phyloP scores from a whole-genome alignment of 2,329 filamentous ascomycete species.

The Lasiodiplodia hormozganensis region DNA sequence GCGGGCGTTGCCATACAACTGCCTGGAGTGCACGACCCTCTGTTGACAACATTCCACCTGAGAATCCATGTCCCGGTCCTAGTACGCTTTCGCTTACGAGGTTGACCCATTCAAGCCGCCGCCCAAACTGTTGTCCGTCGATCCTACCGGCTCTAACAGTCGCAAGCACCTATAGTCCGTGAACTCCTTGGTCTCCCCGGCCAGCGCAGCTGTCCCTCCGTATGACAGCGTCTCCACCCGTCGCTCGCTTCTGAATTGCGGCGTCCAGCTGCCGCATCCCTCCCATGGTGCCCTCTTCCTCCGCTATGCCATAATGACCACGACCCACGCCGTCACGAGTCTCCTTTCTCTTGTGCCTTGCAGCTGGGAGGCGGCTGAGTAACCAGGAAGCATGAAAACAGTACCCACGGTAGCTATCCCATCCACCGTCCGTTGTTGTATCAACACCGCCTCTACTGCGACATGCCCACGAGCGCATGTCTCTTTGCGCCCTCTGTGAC shows the following conservation, averaged over 20 bases:
- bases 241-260: constrained; percentile 31
- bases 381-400: constrained; percentile 54
- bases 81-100: constrained; percentile 26
- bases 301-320: constrained; percentile 50
- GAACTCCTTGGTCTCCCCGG: constrained; percentile 36
- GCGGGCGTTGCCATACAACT: constrained; percentile 17
- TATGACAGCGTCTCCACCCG: constrained; percentile 35
- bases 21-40: constrained; percentile 2
- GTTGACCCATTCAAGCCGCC: constrained; percentile 22
- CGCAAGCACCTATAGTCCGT: constrained; percentile 30
- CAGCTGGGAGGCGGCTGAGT: constrained; percentile 42
- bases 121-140: constrained; percentile 26
- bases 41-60: constrained; percentile 29
- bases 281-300: constrained; percentile 27
- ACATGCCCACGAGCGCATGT: constrained; percentile 9
- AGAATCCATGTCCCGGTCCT: constrained; percentile 19
- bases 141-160: constrained; percentile 27
- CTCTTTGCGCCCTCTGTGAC: constrained; percentile 12
- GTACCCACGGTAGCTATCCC: constrained; percentile 50
- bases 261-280: constrained; percentile 30
- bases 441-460: not conserved
- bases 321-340: constrained; percentile 43
- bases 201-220: constrained; percentile 32
- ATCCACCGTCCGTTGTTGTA: not conserved
- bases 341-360: constrained; percentile 47